Evolutionary conservation across 192 early-diverging fungal species (phyloP).

Genomic region (Chytriomyces sp.): DNA sequence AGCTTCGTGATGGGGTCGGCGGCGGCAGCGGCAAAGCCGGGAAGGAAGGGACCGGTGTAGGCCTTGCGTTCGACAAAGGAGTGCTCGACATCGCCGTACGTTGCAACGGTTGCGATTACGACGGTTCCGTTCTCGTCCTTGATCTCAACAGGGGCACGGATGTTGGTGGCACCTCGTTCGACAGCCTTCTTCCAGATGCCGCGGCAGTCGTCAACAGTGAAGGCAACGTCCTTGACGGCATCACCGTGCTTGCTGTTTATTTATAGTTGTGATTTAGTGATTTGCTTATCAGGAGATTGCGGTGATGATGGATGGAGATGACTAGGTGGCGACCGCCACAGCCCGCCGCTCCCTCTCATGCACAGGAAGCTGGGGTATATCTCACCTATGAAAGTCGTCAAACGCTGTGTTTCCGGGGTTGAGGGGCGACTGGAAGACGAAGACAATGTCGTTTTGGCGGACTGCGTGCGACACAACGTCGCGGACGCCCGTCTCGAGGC

Average conservation of each 20-base stretch:
- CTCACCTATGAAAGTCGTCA: conserved; percentile 39
- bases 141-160: conserved; percentile 74
- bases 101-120: conserved; percentile 88
- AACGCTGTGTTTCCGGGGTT: conserved; percentile 75
- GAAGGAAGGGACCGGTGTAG: conserved; percentile 88
- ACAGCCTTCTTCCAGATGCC: conserved; percentile 83
- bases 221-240: conserved; percentile 94
- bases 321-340: no score
- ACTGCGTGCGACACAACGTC: conserved; percentile 88
- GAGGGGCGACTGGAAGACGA: conserved; percentile 91
- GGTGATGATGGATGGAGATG: no score
- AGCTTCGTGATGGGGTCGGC: conserved; percentile 42
- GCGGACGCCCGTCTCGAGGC: conserved; percentile 92
- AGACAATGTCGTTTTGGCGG: conserved; percentile 74
- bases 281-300: no score
- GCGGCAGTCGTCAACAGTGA: conserved; percentile 82
- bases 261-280: no score
- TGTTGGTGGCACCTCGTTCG: conserved; percentile 78
- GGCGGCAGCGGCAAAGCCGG: conserved; percentile 60
- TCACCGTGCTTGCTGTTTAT: conserved; percentile 78
- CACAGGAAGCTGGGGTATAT: not conserved
- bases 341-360: no score
- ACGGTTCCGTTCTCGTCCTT: conserved; percentile 84
- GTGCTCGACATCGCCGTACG: conserved; percentile 96
- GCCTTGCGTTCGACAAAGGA: conserved; percentile 83